Base-by-base conservation (phyloP, 352 stramenopile species). In the Phytopythium aichiense region DNA sequence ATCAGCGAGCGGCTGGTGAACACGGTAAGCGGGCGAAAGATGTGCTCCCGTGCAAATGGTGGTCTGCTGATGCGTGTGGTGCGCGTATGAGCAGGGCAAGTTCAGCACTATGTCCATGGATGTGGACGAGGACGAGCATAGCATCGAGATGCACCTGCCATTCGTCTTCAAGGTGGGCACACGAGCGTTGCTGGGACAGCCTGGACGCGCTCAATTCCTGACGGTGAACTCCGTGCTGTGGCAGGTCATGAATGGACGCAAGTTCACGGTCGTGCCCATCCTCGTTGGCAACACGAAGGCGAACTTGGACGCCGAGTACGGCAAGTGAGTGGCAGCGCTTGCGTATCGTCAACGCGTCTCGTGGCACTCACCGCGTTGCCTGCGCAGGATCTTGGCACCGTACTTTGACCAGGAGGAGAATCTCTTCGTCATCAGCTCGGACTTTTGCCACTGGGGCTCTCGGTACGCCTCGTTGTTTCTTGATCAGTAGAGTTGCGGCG, bases 381-480 rank as follows among this genome's bases (percentile, higher is more conserved):
- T 18, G 35, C 65, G 66, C 31, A 96, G 82, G 58, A 87, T 98
- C 46, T 70, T 99, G 56, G 83, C 89, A 13, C 79, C 92, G 8
- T 97, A 97, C 69, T 68, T 99, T n/a, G 87, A 91, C 40, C 80
- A 98, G 59, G 71, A 83, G 11, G 73, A 89, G 54, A 98, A 98
- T 65, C 78, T 99, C 33, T 98, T 98, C 59, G 84, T 99, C 16
- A 85, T 99, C 68, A 98, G 92, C 71, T 98, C 89, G 11, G 97
- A 99, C 67, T 99, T 99, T 79, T 99, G 95, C 64, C 97, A 99
- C 71, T 99, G 96, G 92, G 95, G 94, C 22, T 77, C 72, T 30
- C 71, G 92, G 84, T 91, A 62, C 59, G 64, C 22, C 30, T 20
- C 0, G 38, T 48, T 57, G 2, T 35, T 25, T 20, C 63, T 43